Evolutionary conservation across 495 filamentous ascomycete genomes (phyloP).

Genomic region (Annulohypoxylon stygium): DNA sequence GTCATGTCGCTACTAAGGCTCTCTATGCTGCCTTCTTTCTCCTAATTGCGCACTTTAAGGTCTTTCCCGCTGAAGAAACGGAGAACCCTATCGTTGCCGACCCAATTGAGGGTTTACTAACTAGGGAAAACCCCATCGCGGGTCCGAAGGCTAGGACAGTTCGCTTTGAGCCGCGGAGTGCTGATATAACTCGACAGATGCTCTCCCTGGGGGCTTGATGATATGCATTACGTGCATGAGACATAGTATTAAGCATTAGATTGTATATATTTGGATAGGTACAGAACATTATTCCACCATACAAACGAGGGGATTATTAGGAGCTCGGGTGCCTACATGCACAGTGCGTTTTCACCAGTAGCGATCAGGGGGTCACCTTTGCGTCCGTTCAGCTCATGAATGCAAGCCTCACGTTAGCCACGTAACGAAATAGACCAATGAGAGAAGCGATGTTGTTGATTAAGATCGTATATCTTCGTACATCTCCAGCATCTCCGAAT

Average conservation of each 20-base stretch:
- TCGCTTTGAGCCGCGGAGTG: conserved; percentile 34
- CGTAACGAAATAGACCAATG: background rate
- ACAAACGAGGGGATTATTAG: background rate
- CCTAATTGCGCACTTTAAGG: conserved; percentile 72
- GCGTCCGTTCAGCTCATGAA: background rate
- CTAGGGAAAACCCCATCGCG: conserved; percentile 37
- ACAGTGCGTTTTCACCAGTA: background rate
- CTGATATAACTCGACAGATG: conserved; percentile 34
- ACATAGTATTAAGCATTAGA: background rate
- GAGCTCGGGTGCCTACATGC: too few species aligned
- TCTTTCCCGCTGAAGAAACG: conserved; percentile 39
- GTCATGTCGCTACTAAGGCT: conserved; percentile 75
- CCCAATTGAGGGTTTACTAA: conserved; percentile 40
- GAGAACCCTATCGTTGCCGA: conserved; percentile 36
- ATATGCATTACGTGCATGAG: background rate
- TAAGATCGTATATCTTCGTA: background rate
- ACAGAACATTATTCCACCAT: background rate
- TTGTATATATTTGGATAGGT: background rate
- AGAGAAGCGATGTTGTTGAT: background rate
- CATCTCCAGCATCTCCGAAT: background rate
- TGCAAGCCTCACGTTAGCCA: background rate
- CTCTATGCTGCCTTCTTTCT: conserved; percentile 76
- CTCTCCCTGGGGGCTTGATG: conserved; percentile 18
- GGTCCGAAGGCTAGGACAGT: conserved; percentile 41
- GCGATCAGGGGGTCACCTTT: background rate